These are phyloP conservation scores for Talaromyces sp. DNA, from an alignment of 2,329 filamentous ascomycete species.

Conservation along the genomic window DNA sequence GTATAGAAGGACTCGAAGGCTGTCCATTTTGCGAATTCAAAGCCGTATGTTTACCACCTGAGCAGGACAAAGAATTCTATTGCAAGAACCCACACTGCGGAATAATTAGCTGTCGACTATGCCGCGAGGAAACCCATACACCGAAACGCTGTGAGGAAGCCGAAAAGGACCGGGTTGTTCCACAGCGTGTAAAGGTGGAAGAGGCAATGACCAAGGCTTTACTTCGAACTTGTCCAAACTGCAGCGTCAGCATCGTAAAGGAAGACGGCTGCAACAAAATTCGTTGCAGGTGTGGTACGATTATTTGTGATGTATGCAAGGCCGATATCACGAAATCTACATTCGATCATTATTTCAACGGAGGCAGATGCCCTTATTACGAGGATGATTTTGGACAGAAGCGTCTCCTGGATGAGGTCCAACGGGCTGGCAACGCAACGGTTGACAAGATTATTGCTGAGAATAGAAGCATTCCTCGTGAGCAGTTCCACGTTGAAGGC, in stretches of 20 bases:
- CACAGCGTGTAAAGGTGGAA: slow-evolving; percentile 64
- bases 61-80: slow-evolving; percentile 66
- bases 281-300: slow-evolving; percentile 57
- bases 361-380: slow-evolving; percentile 27
- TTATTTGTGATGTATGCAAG: slow-evolving; percentile 60
- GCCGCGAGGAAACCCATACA: slow-evolving; percentile 63
- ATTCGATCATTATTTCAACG: slow-evolving; percentile 70
- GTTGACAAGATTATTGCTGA: slow-evolving; percentile 23
- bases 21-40: slow-evolving; percentile 83
- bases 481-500: neutral
- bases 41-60: slow-evolving; percentile 63
- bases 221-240: slow-evolving; percentile 63
- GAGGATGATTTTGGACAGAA: slow-evolving; percentile 12
- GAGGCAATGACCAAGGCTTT: slow-evolving; percentile 79
- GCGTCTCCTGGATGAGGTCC: slow-evolving; percentile 22
- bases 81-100: slow-evolving; percentile 64
- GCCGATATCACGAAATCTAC: slow-evolving; percentile 51
- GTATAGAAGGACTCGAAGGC: slow-evolving; percentile 64
- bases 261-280: slow-evolving; percentile 80
- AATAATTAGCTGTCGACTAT: slow-evolving; percentile 62
- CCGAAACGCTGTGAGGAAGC: slow-evolving; percentile 67
- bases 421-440: slow-evolving; percentile 23
- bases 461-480: slow-evolving; percentile 11
- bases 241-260: slow-evolving; percentile 74
- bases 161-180: slow-evolving; percentile 54